Evolutionary conservation across 805 yeast species (phyloP), one percentile per base, ranked within the genome.

Genomic region (Barnettozyma vustinii): DNA sequence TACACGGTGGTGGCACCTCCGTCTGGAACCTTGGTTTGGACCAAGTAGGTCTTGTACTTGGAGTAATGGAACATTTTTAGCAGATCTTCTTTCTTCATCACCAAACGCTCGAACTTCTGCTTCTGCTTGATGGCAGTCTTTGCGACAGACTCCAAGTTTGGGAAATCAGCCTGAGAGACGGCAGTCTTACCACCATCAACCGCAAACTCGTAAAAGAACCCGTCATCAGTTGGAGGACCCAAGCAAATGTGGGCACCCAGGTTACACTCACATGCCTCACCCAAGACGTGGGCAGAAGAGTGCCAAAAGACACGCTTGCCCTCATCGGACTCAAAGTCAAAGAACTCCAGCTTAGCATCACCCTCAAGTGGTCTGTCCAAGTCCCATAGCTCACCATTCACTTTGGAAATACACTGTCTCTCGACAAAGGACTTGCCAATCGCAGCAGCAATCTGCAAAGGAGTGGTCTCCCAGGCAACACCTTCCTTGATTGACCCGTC

Each of bases 301-400:
- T 94, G 99, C 99, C 99, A 94, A 73, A 94, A 94, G 33, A 92
- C 98, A 56, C 83, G 81, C 67, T 84, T 88, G 69, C 98, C 99
- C 63, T 91, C 97, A n/a, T 87, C 87, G 52, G 88, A 76, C 37
- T 89, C 96, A 62, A 94, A 94, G 65, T 91, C 97, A 65, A 89
- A 79, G 62, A 90, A 84, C 66, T 89, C 94, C 54, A 94, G 73
- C 23, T 72, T 66, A 51, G 79, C 74, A 52, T 79, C 85, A 12
- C 68, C 70, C 71, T 94, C 99, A 46, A 94, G 74, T 23, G 97
- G 97, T 72, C 99, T 85, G 56, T 84, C 91, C 62, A 94, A 75
- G 72, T 94, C 99, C 98, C 99, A 94, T 59, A 92, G 75, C 60
- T 79, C 75, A 50, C 96, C 96, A 64, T 94, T 78, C 48, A 92